Conservation (phyloP, 768 basidiomycete genomes). For the Gymnopilus junonius region DNA sequence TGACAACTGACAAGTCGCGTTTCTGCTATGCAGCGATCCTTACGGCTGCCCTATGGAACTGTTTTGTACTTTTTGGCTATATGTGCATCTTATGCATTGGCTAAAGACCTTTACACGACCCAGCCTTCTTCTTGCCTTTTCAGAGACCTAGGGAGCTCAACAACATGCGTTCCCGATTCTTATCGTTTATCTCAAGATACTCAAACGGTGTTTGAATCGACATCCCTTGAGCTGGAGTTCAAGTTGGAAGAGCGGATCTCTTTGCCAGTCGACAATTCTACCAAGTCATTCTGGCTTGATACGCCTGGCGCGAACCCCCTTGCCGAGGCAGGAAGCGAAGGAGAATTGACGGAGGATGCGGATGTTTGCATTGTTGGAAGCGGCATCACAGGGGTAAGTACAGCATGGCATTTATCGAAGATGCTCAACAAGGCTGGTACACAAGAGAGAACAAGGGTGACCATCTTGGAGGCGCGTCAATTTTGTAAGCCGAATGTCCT, state of each 20-base stretch:
- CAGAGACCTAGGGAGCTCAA: too few relatives aligned
- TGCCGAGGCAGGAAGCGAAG: constrained; percentile 67
- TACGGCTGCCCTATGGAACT: background rate
- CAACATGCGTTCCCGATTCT: background rate
- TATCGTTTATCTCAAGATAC: background rate
- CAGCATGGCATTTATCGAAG: constrained; percentile 67
- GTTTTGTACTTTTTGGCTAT: background rate
- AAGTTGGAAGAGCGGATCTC: background rate
- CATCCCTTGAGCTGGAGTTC: background rate
- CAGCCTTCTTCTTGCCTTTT: background rate
- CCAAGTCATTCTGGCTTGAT: constrained; percentile 76
- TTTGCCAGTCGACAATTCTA: constrained; percentile 65
- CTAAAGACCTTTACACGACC: background rate
- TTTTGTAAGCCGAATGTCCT: constrained; percentile 62
- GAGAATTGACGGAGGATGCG: constrained; percentile 57
- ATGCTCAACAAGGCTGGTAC: constrained; percentile 5
- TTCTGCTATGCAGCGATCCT: too few relatives aligned
- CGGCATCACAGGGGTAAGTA: constrained; percentile 77
- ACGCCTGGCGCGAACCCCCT: constrained; percentile 67
- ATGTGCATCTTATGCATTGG: background rate
- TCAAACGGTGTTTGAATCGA: background rate
- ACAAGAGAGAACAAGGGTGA: constrained; percentile 43
- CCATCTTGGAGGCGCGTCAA: constrained; percentile 83
- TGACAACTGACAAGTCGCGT: background rate
- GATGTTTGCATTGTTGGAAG: constrained; percentile 83